Base-by-base conservation (phyloP, 352 stramenopile species). In the Peronospora destructor region DNA sequence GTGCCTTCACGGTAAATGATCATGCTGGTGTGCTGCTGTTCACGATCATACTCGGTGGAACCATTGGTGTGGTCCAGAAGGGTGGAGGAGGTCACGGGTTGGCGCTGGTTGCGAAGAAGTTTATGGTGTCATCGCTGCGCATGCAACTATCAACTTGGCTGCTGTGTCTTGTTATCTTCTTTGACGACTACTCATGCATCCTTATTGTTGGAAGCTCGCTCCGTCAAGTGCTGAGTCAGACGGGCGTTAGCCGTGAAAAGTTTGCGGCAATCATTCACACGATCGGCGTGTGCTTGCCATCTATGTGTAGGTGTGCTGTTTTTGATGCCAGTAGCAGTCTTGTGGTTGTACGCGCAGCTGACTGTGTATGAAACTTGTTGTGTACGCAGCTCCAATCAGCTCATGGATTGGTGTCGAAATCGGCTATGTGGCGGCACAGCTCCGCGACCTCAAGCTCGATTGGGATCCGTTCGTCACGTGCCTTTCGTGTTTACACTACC, bases 181-280 rank as follows among this genome's bases (percentile, higher is more conserved):
- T 96, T 52, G 87, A 96, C 56, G 87, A 96, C 65, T 96, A 95
- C 67, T 93, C 85, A 54, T 94, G 78, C 55, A 94, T 94, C 38
- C 59, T 96, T 13, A 95, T 96, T 63, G 81, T 95, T 37, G 87
- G 87, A 46, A 93, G 81, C 62, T 91, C 84, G 44, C 65, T 92
- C 40, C 80, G 81, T 23, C 79, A 85, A 52, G 81, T 92, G 30
- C 47, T 93, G 32, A 87, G 75, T 46, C 66, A 91, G 46, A 91
- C 79, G 1, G 77, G 84, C 33, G 84, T 95, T 39, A 91, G 79
- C 46, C 73, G 72, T 13, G 85, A 93, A 43, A 96, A 96, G 47
- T 94, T 95, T 47, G 85, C 86, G 8, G 86, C 73, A 13, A 91
- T 96, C 53, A 89, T 95, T 25, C 85, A 96, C 56, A 87, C 81